Base-by-base conservation (phyloP, 768 basidiomycete genomes). In the Macrolepiota fuliginosa region DNA sequence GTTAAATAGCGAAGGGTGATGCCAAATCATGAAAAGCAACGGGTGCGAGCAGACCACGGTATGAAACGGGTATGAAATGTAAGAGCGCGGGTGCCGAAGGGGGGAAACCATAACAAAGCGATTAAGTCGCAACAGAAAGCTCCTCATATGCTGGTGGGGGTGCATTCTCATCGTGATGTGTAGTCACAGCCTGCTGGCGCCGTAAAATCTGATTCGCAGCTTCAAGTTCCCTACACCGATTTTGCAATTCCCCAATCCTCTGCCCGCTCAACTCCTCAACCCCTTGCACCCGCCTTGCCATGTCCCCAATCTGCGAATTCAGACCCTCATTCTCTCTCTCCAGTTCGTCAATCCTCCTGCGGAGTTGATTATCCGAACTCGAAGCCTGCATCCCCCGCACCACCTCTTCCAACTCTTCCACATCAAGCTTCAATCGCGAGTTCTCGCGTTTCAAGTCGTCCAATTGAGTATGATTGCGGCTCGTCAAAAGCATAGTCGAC, bases 131-230 rank as follows among this genome's bases (percentile, higher is more conserved):
- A 60, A 62, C 56, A 46, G 69, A 68, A 7, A 65, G 35, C 61
- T 72, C 74, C 42, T 75, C 73, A 63, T 76, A 76, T 7, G 75
- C 69, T 0, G 75, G 75, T 3, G 75, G 75, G 15, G 74, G 73
- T 32, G 72, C 64, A 24, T 62, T 70, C 7, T 66, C 62, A 58
- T 73, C 73, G 22, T 69, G 65, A 27, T 46, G 29, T 50, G 55
- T 32, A 15, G 56, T 35, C 40, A 50, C 57, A 62, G 40, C 61
- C 19, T 40, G 59, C 37, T 54, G 50, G 11, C 51, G 59, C 7
- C 60, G 32, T 27, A 56, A 49, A 40, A 35, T 22, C 49, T 61
- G 58, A 29, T 66, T 63, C 53, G 68, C 67, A 27, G 65, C 52
- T 66, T 72, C 73, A 32, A 75, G 65, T 24, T 65, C 64, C 24